Evolutionary conservation across 2,329 filamentous ascomycete species (phyloP), one percentile per base, ranked within the genome.

Genomic region (Colletotrichum liaoningense): DNA sequence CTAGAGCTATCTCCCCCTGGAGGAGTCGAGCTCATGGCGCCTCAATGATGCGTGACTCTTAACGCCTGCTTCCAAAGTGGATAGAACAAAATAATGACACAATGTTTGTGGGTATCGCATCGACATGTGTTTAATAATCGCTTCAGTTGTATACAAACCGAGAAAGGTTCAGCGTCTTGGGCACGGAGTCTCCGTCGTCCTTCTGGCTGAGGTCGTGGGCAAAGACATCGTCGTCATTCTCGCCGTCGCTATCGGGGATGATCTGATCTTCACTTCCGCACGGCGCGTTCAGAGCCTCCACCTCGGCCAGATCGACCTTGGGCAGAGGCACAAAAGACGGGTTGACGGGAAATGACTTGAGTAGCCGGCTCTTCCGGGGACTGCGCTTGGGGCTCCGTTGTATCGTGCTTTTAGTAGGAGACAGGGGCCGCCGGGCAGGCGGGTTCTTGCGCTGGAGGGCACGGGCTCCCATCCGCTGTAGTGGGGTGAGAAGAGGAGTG

Each of bases 201-300:
- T 26, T 38, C 5, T 59, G 66, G 22, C 60, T 67, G 30, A 49
- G 72, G 19, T 80, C 80, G 11, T 81, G 78, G 26, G 79, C 75
- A 28, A 73, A 49, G 42, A 86, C 84, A 11, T 80, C 79, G 7
- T 75, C 74, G 14, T 86, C 85, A 22, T 83, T 83, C 67, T 88
- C 87, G 22, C 77, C 86, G 72, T 88, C 87, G 73, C 88, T 89
- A 78, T 88, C 88, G 30, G 86, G 86, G 16, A 88, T 80, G 74
- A 91, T 86, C 67, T 89, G 84, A 69, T 91, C 89, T 77, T 91
- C 89, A 76, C 89, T 91, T 16, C 89, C 89, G 6, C 81, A 75
- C 12, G 82, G 72, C 65, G 77, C 78, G 76, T 89, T 88, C 55
- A 90, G 78, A 2, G 87, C 86, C 76, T 87, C 87, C 4, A 90